Evolutionary conservation across 805 yeast species (phyloP).

Genomic region (Kuraishia borneana): DNA sequence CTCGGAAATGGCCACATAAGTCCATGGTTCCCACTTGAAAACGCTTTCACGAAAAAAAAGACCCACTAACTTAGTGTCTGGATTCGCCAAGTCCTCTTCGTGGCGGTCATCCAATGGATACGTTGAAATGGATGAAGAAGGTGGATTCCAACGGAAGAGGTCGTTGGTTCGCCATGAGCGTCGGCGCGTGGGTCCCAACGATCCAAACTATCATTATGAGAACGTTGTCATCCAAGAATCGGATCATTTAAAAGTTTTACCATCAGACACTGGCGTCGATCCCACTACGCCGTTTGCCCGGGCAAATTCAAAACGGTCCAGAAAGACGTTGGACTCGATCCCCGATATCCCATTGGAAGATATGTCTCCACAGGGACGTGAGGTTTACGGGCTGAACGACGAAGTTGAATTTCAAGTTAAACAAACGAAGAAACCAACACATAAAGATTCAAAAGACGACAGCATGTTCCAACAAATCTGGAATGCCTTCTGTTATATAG

Average conservation of each 20-base stretch:
- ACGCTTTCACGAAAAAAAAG: too few species aligned
- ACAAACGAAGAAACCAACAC: constrained; percentile 18
- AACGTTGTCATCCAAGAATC: constrained; percentile 61
- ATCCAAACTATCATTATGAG: constrained; percentile 55
- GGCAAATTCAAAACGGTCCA: constrained; percentile 1
- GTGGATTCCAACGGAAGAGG: constrained; percentile 33
- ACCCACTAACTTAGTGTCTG: too few species aligned
- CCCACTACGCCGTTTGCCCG: constrained; percentile 23
- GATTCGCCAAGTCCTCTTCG: not conserved
- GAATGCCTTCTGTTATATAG: constrained; percentile 66
- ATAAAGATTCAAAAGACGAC: constrained; percentile 7
- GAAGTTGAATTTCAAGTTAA: constrained; percentile 22
- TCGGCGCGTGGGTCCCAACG: constrained; percentile 18
- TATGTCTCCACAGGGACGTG: constrained; percentile 26
- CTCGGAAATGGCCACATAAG: too few species aligned
- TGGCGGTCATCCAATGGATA: constrained; percentile 1
- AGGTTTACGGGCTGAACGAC: constrained; percentile 51
- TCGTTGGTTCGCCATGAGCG: constrained; percentile 85
- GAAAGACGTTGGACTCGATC: not conserved
- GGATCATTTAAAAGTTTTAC: constrained; percentile 49
- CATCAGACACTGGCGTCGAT: constrained; percentile 64
- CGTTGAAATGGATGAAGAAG: constrained; percentile 16
- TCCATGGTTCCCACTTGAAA: too few species aligned
- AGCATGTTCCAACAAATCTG: constrained; percentile 33
- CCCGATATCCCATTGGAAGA: constrained; percentile 6